phyloP scores from a whole-genome alignment of 2,329 filamentous ascomycete genomes.

The Cladobotryum protrusum region DNA sequence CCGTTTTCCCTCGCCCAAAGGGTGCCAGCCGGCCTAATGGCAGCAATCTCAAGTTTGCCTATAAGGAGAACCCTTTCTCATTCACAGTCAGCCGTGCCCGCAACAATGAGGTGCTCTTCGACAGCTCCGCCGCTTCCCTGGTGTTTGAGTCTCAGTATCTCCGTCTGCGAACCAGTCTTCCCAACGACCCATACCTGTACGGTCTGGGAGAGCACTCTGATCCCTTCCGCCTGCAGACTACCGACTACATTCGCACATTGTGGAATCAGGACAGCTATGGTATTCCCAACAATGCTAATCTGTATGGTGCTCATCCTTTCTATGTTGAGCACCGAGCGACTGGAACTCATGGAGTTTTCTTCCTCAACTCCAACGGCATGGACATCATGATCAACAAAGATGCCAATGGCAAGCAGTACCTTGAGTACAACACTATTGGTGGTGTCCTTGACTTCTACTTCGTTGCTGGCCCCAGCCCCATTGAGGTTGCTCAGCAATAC shows the following conservation, averaged over 20 bases:
- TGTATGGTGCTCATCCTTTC: conserved; percentile 72
- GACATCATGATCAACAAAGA: conserved; percentile 65
- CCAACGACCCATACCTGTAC: conserved; percentile 64
- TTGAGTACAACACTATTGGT: conserved; percentile 76
- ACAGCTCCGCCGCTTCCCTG: conserved; percentile 59
- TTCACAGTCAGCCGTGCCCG: conserved; percentile 50
- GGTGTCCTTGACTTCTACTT: conserved; percentile 77
- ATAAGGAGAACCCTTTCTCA: conserved; percentile 52
- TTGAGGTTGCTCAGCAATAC: conserved; percentile 65
- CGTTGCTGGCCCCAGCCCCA: conserved; percentile 64
- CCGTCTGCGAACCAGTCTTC: conserved; percentile 63
- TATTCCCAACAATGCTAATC: conserved; percentile 56
- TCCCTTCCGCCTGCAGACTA: conserved; percentile 60
- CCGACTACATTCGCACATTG: conserved; percentile 55
- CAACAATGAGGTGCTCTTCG: conserved; percentile 53
- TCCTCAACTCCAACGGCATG: conserved; percentile 70
- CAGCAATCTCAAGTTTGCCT: conserved; percentile 42
- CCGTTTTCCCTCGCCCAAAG: conserved; percentile 53
- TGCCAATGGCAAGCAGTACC: conserved; percentile 53
- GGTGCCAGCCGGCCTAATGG: conserved; percentile 16
- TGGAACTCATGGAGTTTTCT: conserved; percentile 66
- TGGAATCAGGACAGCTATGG: conserved; percentile 64
- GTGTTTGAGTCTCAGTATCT: conserved; percentile 77
- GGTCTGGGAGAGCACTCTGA: conserved; percentile 75
- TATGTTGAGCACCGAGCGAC: conserved; percentile 54